Conservation (phyloP, 257 asterid species). For the Nicotiana sylvestris region DNA sequence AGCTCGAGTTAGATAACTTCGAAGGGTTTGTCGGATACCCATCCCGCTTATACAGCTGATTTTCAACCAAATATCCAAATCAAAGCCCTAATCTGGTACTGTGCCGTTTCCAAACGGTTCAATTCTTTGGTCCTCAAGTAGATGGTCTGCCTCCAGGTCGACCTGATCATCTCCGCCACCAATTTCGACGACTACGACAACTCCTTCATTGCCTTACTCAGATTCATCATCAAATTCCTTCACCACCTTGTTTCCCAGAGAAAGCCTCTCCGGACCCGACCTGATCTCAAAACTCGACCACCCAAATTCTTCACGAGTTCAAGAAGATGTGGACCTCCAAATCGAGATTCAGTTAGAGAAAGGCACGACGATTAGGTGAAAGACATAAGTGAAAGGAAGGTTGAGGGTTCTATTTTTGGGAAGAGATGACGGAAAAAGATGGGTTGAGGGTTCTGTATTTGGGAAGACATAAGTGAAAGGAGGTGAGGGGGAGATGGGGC, state of each 20-base stretch:
- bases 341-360: conserved; percentile 56
- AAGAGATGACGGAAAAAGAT: conserved; percentile 11
- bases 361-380: conserved; percentile 45
- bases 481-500: no score
- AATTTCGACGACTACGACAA: conserved; percentile 27
- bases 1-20: conserved; percentile 13
- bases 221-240: conserved; percentile 36
- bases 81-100: conserved; percentile 50
- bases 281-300: conserved; percentile 36
- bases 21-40: conserved; percentile 51
- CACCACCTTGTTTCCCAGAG: conserved; percentile 27
- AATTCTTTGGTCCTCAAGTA: conserved; percentile 44
- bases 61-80: conserved; percentile 50
- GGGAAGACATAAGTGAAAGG: no score
- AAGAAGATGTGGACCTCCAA: conserved; percentile 33
- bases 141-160: conserved; percentile 56
- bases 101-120: conserved; percentile 46
- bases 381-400: conserved; percentile 15
- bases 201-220: conserved; percentile 31
- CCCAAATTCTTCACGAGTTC: conserved; percentile 46
- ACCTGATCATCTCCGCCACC: conserved; percentile 48
- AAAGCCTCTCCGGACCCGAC: conserved; percentile 9
- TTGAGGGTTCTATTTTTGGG: conserved; percentile 25
- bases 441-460: no score
- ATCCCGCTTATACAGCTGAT: conserved; percentile 51